phyloP scores from a whole-genome alignment of 2,329 filamentous ascomycete species.

The Colletotrichum lindemuthianum region DNA sequence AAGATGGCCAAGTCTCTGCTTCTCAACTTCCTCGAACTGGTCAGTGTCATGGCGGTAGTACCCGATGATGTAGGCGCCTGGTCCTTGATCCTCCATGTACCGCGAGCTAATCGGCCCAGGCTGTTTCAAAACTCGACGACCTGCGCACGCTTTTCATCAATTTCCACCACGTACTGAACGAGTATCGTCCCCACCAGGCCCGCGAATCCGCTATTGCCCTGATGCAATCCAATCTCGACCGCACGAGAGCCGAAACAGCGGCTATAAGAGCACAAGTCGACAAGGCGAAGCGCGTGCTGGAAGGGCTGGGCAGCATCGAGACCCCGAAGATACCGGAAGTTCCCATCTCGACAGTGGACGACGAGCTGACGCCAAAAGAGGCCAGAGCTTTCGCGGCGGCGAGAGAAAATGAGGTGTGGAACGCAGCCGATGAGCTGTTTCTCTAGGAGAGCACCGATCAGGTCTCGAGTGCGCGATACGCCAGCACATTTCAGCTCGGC shows the following conservation, averaged over 20 bases:
- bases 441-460: constrained; percentile 38
- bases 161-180: constrained; percentile 91
- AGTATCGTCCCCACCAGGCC: constrained; percentile 93
- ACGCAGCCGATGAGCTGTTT: constrained; percentile 53
- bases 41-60: constrained; percentile 75
- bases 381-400: background rate
- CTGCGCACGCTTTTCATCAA: constrained; percentile 87
- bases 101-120: constrained; percentile 50
- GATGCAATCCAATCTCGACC: constrained; percentile 86
- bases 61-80: constrained; percentile 60
- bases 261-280: constrained; percentile 73
- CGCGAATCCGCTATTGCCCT: constrained; percentile 85
- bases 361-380: constrained; percentile 12
- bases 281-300: constrained; percentile 78
- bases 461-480: background rate
- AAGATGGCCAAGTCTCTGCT: constrained; percentile 85
- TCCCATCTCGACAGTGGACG: background rate
- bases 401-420: constrained; percentile 50
- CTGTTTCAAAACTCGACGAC: constrained; percentile 78
- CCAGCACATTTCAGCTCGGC: no score
- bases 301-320: constrained; percentile 69
- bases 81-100: background rate
- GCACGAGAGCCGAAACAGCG: constrained; percentile 77
- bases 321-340: constrained; percentile 37
- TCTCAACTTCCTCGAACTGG: constrained; percentile 87